Evolutionary conservation across 345 rosid species (phyloP).

Genomic region (Camelina sativa): DNA sequence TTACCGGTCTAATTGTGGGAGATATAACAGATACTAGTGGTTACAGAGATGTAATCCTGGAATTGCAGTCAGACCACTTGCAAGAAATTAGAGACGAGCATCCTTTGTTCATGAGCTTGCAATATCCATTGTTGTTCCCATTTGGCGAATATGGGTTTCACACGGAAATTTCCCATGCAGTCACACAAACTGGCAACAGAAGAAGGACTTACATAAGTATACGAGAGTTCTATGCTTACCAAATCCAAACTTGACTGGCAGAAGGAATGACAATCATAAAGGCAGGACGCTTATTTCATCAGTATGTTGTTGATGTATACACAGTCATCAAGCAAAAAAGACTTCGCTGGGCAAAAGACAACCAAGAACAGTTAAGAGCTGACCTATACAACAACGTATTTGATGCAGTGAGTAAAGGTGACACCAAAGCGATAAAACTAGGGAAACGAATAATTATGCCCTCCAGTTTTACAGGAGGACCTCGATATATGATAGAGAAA

Average conservation of each 20-base stretch:
- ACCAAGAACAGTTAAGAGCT: not conserved
- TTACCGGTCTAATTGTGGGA: too few relatives aligned
- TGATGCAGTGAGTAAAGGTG: not conserved
- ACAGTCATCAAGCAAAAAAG: not conserved
- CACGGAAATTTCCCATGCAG: not conserved
- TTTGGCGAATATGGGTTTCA: not conserved
- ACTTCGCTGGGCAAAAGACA: not conserved
- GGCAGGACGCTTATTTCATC: too few relatives aligned
- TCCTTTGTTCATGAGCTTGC: not conserved
- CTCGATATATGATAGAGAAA: not conserved
- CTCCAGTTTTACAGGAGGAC: not conserved
- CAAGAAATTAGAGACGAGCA: not conserved
- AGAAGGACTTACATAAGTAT: not conserved
- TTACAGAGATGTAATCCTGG: not conserved
- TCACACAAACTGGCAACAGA: too few relatives aligned
- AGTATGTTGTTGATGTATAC: too few relatives aligned
- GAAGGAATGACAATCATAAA: too few relatives aligned
- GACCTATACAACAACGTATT: not conserved
- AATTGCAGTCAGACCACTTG: not conserved
- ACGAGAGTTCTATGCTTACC: too few relatives aligned
- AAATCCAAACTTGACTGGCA: too few relatives aligned
- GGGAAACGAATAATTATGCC: not conserved
- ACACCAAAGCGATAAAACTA: not conserved
- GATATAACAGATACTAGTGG: too few relatives aligned
- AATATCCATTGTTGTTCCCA: not conserved